Percentiles rank a stretch among this genome's conserved stretches.
phyloP scores from a whole-genome alignment of 768 basidiomycete species.

The Boletus rex-veris region DNA sequence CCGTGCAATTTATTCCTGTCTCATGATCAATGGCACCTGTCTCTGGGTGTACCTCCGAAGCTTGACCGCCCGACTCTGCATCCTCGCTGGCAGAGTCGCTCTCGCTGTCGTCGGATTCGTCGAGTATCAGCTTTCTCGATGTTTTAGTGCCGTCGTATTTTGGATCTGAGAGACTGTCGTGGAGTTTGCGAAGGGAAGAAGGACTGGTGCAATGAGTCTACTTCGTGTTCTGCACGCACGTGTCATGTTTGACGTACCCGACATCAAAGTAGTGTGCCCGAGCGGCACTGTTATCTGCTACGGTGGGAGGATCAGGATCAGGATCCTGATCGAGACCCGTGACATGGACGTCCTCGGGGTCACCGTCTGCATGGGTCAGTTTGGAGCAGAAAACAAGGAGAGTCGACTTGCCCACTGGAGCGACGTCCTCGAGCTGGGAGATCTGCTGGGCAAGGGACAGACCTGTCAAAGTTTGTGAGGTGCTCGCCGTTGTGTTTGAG shows the following conservation, averaged over 20 bases:
- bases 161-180: slow-evolving; percentile 64
- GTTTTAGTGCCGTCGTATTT: slow-evolving; percentile 76
- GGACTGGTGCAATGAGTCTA: slow-evolving; percentile 41
- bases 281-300: slow-evolving; percentile 34
- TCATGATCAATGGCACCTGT: slow-evolving; percentile 12
- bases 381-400: slow-evolving; percentile 2
- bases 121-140: slow-evolving; percentile 54
- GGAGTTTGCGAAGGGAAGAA: slow-evolving; percentile 62
- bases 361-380: slow-evolving; percentile 49
- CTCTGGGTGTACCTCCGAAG: slow-evolving; percentile 12
- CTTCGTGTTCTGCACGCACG: not conserved
- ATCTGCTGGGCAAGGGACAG: slow-evolving; percentile 78
- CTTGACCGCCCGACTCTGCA: slow-evolving; percentile 20
- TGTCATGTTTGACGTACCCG: slow-evolving; percentile 49
- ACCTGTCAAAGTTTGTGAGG: slow-evolving; percentile 27
- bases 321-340: slow-evolving; percentile 41
- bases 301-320: slow-evolving; percentile 32
- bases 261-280: slow-evolving; percentile 85
- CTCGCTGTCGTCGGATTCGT: slow-evolving; percentile 28
- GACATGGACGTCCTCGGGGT: slow-evolving; percentile 63
- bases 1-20: slow-evolving; percentile 9
- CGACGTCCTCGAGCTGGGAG: slow-evolving; percentile 68
- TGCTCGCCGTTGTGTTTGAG: not conserved
- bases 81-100: slow-evolving; percentile 7
- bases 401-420: slow-evolving; percentile 57